These are phyloP conservation scores for Pyrenula massariospora DNA, from an alignment of 495 filamentous ascomycete genomes.

Conservation along the genomic window DNA sequence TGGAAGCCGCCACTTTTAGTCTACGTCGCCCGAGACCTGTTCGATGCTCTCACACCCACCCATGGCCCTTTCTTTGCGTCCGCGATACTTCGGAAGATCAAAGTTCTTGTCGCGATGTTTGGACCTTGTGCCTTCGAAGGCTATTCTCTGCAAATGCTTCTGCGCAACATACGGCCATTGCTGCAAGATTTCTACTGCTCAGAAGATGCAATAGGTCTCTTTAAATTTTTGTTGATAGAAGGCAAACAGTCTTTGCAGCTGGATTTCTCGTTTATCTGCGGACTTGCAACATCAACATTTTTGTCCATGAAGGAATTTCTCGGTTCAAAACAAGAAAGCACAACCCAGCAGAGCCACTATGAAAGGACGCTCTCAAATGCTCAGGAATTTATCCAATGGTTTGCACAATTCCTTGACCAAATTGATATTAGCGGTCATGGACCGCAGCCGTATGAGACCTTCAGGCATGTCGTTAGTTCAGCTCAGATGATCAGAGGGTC, in stretches of 20 bases:
- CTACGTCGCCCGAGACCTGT: constrained; percentile 62
- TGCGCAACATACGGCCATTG: constrained; percentile 70
- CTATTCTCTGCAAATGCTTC: constrained; percentile 86
- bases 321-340: constrained; percentile 50
- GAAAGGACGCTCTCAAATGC: constrained; percentile 55
- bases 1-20: constrained; percentile 70
- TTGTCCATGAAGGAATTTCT: constrained; percentile 65
- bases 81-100: constrained; percentile 73
- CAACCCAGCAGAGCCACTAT: constrained; percentile 67
- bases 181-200: constrained; percentile 73
- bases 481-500: constrained; percentile 43
- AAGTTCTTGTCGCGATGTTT: constrained; percentile 68
- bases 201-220: constrained; percentile 81
- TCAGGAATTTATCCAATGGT: constrained; percentile 58
- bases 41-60: constrained; percentile 75
- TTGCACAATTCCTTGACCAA: constrained; percentile 44
- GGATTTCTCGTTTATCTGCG: constrained; percentile 63
- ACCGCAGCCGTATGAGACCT: constrained; percentile 38
- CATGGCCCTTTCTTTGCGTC: constrained; percentile 79
- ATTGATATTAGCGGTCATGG: no score
- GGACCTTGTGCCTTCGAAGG: constrained; percentile 55
- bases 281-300: constrained; percentile 62
- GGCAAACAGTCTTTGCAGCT: constrained; percentile 53
- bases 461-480: constrained; percentile 50
- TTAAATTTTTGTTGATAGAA: constrained; percentile 68